phyloP scores from a whole-genome alignment of 805 yeast genomes.

The Schwanniomyces polymorphus region DNA sequence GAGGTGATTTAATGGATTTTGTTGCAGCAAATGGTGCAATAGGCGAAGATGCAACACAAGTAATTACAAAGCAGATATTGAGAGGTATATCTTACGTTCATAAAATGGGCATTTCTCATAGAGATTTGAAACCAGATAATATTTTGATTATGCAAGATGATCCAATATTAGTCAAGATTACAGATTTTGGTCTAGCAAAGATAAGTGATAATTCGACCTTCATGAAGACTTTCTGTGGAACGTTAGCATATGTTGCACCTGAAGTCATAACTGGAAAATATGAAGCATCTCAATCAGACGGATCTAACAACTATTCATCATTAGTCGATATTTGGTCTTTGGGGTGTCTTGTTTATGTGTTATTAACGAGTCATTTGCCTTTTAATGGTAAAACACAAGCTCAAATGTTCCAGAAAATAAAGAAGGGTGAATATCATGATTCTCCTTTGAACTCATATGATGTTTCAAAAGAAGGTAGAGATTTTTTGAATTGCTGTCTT shows the following conservation, averaged over 20 bases:
- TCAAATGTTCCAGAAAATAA: slow-evolving; percentile 73
- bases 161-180: slow-evolving; percentile 87
- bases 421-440: slow-evolving; percentile 76
- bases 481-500: slow-evolving; percentile 68
- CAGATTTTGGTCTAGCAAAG: slow-evolving; percentile 96
- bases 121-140: slow-evolving; percentile 96
- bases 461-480: slow-evolving; percentile 67
- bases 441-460: slow-evolving; percentile 67
- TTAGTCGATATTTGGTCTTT: slow-evolving; percentile 97
- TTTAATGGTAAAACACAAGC: slow-evolving; percentile 93
- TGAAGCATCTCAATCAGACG: slow-evolving; percentile 31
- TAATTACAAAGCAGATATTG: slow-evolving; percentile 79
- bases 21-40: slow-evolving; percentile 90
- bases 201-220: slow-evolving; percentile 79
- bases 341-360: slow-evolving; percentile 91
- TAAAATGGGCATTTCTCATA: slow-evolving; percentile 85
- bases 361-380: slow-evolving; percentile 90
- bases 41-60: slow-evolving; percentile 87
- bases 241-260: slow-evolving; percentile 95
- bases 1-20: slow-evolving; percentile 98
- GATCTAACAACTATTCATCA: slow-evolving; percentile 60
- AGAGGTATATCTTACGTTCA: slow-evolving; percentile 88
- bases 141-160: slow-evolving; percentile 86
- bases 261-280: slow-evolving; percentile 71
- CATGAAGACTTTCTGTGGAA: slow-evolving; percentile 97